phyloP scores from a whole-genome alignment of 208 protist species.

The Leishmania aethiopica region DNA sequence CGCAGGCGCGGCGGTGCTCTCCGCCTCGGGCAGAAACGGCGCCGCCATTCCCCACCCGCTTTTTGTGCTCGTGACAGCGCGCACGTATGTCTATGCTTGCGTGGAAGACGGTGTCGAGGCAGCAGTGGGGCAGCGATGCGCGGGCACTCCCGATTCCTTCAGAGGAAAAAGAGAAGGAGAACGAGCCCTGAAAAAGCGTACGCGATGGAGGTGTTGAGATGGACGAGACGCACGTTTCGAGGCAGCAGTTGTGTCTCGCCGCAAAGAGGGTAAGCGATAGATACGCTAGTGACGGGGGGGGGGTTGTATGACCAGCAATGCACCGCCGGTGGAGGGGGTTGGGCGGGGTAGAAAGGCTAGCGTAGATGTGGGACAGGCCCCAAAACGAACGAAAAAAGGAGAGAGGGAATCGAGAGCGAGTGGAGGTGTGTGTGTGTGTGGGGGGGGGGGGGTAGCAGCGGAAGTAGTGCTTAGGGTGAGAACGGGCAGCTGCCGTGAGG shows the following conservation, averaged over 20 bases:
- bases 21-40: conserved; percentile 19
- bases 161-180: neutral
- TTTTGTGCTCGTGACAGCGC: neutral
- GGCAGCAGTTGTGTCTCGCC: neutral
- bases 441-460: neutral
- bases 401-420: neutral
- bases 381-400: neutral
- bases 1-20: conserved; percentile 1
- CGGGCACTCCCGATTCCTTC: neutral
- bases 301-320: neutral
- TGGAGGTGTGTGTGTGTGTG: too few relatives aligned
- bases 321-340: neutral
- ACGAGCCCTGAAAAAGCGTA: neutral
- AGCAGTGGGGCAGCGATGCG: neutral
- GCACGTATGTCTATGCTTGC: neutral
- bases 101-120: neutral
- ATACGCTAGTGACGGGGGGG: neutral
- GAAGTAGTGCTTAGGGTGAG: neutral
- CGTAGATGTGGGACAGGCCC: neutral
- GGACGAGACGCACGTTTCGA: neutral
- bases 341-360: neutral
- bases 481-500: neutral
- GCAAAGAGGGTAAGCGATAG: neutral
- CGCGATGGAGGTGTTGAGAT: neutral
- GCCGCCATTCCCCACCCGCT: conserved; percentile 7